phyloP scores from a whole-genome alignment of 805 yeast genomes.

The Myxozyma vanderwaltii region DNA sequence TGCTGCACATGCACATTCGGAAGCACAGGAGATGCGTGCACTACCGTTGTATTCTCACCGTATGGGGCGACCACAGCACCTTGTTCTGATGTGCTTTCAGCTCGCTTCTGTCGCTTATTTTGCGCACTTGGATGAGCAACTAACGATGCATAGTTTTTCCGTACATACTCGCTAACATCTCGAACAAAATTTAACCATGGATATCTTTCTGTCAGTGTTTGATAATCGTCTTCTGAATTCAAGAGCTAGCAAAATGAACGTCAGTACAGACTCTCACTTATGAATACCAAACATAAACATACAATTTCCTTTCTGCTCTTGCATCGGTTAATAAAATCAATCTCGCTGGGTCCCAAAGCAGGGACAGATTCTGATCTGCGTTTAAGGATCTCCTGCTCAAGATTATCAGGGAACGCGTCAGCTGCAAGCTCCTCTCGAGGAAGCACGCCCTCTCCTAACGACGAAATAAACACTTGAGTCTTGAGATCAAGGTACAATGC shows the following conservation, averaged over 20 bases:
- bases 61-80: not conserved
- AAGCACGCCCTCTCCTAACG: constrained; percentile 62
- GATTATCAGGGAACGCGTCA: constrained; percentile 69
- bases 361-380: constrained; percentile 40
- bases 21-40: constrained; percentile 11
- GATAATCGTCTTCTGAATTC: constrained; percentile 49
- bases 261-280: no score
- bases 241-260: constrained; percentile 43
- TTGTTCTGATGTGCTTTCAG: not conserved
- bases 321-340: constrained; percentile 77
- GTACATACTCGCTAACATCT: constrained; percentile 75
- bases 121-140: constrained; percentile 20
- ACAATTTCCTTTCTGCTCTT: constrained; percentile 60
- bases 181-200: constrained; percentile 84
- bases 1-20: constrained; percentile 14
- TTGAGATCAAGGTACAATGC: constrained; percentile 76
- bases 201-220: constrained; percentile 64
- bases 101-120: not conserved
- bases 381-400: constrained; percentile 50
- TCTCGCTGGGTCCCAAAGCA: constrained; percentile 69
- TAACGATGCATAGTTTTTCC: constrained; percentile 49
- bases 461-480: constrained; percentile 93
- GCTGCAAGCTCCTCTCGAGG: constrained; percentile 67
- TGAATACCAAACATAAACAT: not conserved
- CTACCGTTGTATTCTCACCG: not conserved